Conservation (phyloP, 2,329 filamentous ascomycete species). For the Chalara sp. region DNA sequence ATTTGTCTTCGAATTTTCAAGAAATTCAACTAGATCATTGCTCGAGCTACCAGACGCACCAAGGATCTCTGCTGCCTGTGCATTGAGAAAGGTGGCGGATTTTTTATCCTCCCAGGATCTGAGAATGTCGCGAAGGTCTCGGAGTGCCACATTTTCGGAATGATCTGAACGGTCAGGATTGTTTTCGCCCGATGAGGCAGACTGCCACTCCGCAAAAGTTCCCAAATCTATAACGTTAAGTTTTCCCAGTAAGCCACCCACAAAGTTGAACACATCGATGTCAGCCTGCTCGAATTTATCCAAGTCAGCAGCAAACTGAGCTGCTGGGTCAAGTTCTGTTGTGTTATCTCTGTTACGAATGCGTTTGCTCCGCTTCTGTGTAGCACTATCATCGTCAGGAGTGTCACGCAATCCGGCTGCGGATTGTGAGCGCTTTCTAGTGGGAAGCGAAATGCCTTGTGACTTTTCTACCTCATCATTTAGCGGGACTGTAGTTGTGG, state of each 20-base stretch:
- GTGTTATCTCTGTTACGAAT: slow-evolving; percentile 53
- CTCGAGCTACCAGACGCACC: slow-evolving; percentile 22
- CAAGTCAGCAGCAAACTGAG: slow-evolving; percentile 46
- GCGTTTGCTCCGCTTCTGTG: slow-evolving; percentile 59
- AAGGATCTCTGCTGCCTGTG: slow-evolving; percentile 25
- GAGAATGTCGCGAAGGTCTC: slow-evolving; percentile 31
- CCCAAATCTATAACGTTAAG: slow-evolving; percentile 25
- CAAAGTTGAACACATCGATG: slow-evolving; percentile 24
- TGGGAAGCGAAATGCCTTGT: slow-evolving; percentile 21
- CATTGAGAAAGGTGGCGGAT: slow-evolving; percentile 25
- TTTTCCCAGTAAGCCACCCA: slow-evolving; percentile 19
- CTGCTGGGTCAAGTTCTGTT: slow-evolving; percentile 41
- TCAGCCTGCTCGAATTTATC: slow-evolving; percentile 28
- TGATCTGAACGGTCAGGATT: slow-evolving; percentile 12
- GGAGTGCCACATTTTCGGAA: slow-evolving; percentile 21
- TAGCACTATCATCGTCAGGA: slow-evolving; percentile 48
- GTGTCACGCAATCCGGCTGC: slow-evolving; percentile 50
- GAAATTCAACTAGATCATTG: slow-evolving; percentile 47
- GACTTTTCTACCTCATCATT: slow-evolving; percentile 7
- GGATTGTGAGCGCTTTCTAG: slow-evolving; percentile 57
- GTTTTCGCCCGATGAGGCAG: slow-evolving; percentile 14
- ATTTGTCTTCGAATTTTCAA: slow-evolving; percentile 55
- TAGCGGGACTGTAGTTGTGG: slow-evolving; percentile 16
- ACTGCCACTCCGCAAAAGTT: slow-evolving; percentile 20
- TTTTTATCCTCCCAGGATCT: slow-evolving; percentile 32